Base-by-base conservation (phyloP, 2,329 filamentous ascomycete genomes). In the Stachybotrys chartarum region DNA sequence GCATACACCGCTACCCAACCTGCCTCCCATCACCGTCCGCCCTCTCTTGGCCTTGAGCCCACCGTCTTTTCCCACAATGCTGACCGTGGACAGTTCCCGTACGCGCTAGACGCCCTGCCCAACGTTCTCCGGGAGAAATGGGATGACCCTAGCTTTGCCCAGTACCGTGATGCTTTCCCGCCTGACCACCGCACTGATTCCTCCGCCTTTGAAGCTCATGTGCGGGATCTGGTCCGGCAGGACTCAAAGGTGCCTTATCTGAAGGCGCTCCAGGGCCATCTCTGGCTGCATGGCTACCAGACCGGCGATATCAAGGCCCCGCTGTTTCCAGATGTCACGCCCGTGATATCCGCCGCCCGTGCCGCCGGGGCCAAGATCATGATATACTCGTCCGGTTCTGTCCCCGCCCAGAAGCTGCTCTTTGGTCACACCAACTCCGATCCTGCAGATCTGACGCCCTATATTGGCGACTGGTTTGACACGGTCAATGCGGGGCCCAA, bases 381-480 rank as follows among this genome's bases (percentile, higher is more conserved):
- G 63, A 92, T 94, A 66, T 94, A 92, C 74, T 91, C 87, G 5
- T 91, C 87, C 12, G 90, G 90, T 35, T 91, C 87, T 24, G 86
- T 93, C 6, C 79, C 86, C 18, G 90, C 90, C 14, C 90, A 94
- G 76, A 90, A 91, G 72, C 76, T 93, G 58, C 79, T 93, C 59
- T 93, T 93, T 71, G 77, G 79, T 57, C 83, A 91, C 66, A 85
- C 83, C 47, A 75, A 81, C 59, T 77, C 80, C 7, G 72, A 78
- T 57, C 77, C 78, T 17, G 73, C 78, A n/a, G 83, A 90, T 66
- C 68, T 89, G 63, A 81, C 77, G 4, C 72, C 73, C 1, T 68
- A 82, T 55, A 79, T 91, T 56, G 76, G 75, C 49, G 85, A 79
- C 61, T 90, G 84, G 78, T 93, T 90, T 66, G 90, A 94, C 69